Evolutionary conservation across 345 rosid genomes (phyloP), one percentile per base, ranked within the genome.

Genomic region (Eucalyptus shirleyi): DNA sequence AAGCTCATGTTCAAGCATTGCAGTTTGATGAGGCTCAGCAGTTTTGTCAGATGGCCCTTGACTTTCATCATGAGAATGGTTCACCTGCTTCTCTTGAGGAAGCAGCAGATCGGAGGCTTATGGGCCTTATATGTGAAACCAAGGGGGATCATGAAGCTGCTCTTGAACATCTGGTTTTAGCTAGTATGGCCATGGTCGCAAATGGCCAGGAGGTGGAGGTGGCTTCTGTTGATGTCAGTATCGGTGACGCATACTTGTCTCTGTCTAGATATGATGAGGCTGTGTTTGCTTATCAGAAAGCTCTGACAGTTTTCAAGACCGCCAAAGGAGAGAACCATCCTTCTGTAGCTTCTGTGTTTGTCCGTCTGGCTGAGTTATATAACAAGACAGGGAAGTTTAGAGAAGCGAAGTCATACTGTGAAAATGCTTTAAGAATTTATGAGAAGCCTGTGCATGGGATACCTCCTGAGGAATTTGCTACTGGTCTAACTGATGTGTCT

Each of bases 51-150:
- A 93, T 92, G 92, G 98, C 99, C 87, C 96, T 97, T 14, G 93
- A 94, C 88, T 93, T 97, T 87, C 98, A 97, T 87, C 93, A 87
- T 87, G 96, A 95, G 89, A 96, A 91, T 26, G 94, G 96, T 51
- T 91, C 92, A 37, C 94, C 97, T 13, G 92, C 95, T 89, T 95
- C 99, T 45, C 91, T 95, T 45, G 98, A 96, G 88, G 99, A 98
- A 93, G 98, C 97, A 4, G 98, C 97, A 9, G 99, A 97, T 90
- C 92, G 96, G 92, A 94, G 98, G 91, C 97, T 98, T 50, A 96
- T 98, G 99, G 99, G 99, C 80, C 96, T 98, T 69, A 94, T 98
- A 90, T 97, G 96, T 34, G 99, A 97, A 89, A 96, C 98, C 30
- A 96, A 93, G 90, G 98, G 98, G 89, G 94, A 98, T 87, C 95